Base-by-base conservation (phyloP, 78 protist genomes). In the Tieghemostelium lacteum region DNA sequence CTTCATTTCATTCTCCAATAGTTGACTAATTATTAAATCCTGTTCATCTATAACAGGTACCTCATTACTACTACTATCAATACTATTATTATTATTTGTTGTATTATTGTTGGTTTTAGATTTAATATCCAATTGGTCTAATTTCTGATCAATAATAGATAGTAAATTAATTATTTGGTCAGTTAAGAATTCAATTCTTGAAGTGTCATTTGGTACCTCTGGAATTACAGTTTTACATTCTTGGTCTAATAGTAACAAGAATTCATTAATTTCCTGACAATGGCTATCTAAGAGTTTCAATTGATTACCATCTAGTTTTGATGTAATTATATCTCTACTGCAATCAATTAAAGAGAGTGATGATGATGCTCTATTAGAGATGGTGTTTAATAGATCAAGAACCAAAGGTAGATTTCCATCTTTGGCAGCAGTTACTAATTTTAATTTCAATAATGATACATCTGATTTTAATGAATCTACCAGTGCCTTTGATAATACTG, bases 401-500 rank as follows among this genome's bases (percentile, higher is more conserved):
- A 45, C 29, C 16, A 39, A 61, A 1, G 52, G 7, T 6, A 42
- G n/a, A 7, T 75, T 60, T 12, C 72, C 85, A 10, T 60, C 58
- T 10, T 61, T 34, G 6, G 24, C 37, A 16, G 69, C 71, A 12
- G 17, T 60, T 19, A 54, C 26, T 26, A 83, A 16, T 57, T 83
- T 83, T 17, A 57, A 31, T 26, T 49, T 55, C 6, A 65, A 28
- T 5, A 69, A n/a, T 10, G 67, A 19, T 39, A 55, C 33, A 58
- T 36, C 37, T 6, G 80, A 54, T 58, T 73, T 49, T n/a, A 83
- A 62, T 12, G 71, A 66, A 39, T 83, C 91, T 20, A 61, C 55
- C 26, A 83, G 49, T 6, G 72, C 65, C 24, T 54, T 36, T 22
- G 78, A 26, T 28, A 69, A 5, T 16, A 60, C 40, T 17, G 77